phyloP scores from a whole-genome alignment of 805 yeast genomes.

The Metschnikowia continentalis region DNA sequence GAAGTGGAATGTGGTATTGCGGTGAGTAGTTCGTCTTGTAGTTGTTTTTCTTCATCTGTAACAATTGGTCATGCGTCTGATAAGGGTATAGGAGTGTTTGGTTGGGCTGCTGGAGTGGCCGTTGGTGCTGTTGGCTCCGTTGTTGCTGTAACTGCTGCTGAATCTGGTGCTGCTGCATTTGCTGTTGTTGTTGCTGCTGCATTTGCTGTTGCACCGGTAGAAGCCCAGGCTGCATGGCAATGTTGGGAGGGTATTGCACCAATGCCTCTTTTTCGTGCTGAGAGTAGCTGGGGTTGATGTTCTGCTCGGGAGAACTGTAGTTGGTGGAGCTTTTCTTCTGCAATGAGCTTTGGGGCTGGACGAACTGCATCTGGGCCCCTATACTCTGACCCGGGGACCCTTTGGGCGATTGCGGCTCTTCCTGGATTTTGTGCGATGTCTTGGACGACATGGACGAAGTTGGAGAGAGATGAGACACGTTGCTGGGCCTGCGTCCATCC shows the following conservation, averaged over 20 bases:
- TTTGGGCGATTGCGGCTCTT: conserved; percentile 39
- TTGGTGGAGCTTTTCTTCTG: neutral
- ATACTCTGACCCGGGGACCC: conserved; percentile 25
- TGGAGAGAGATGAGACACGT: conserved; percentile 25
- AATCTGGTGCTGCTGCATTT: conserved; percentile 3
- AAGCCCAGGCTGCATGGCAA: neutral
- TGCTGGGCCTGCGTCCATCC: conserved; percentile 5
- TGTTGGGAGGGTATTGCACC: neutral
- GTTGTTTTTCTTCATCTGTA: neutral
- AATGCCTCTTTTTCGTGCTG: neutral
- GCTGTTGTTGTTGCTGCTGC: neutral
- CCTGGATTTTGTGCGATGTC: conserved; percentile 26
- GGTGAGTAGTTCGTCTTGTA: neutral
- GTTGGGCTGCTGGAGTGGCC: neutral
- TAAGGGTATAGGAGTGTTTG: neutral
- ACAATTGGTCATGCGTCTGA: neutral
- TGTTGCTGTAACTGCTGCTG: neutral
- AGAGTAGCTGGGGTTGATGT: neutral
- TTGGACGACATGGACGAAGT: conserved; percentile 35
- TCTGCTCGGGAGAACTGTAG: neutral
- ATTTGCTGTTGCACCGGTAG: neutral
- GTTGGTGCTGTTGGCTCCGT: neutral
- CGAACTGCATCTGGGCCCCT: neutral
- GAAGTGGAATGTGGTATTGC: neutral
- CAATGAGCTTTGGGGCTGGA: neutral